Percentiles rank a stretch among this genome's conserved stretches.
Evolutionary conservation across 148 eudicot species (phyloP).

Genomic region (Rhododendron henanense): DNA sequence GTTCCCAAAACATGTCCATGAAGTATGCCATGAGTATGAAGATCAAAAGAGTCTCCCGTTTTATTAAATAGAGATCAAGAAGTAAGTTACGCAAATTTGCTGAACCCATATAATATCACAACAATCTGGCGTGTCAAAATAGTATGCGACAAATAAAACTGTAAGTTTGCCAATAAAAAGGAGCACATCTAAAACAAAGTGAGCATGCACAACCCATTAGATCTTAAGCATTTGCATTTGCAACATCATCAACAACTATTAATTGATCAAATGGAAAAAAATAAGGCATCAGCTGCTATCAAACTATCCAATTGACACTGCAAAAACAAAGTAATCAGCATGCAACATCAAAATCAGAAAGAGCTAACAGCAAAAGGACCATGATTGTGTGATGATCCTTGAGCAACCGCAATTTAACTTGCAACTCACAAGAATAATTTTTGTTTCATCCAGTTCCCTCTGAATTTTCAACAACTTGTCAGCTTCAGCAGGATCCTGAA

Average conservation of each 20-base stretch:
- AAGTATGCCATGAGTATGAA: neutral
- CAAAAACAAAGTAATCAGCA: neutral
- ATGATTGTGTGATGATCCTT: neutral
- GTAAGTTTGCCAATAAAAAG: neutral
- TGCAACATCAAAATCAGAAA: neutral
- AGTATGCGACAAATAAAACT: neutral
- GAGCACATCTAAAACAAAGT: neutral
- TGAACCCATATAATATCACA: neutral
- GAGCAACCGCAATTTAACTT: neutral
- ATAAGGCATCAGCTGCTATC: neutral
- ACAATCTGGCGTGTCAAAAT: neutral
- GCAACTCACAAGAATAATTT: constrained; percentile 77
- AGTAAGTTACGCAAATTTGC: neutral
- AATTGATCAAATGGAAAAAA: neutral
- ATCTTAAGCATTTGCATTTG: neutral
- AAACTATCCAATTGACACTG: neutral
- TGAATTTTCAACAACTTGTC: constrained; percentile 91
- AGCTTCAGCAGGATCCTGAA: constrained; percentile 92
- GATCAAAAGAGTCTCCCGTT: neutral
- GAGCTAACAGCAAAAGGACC: neutral
- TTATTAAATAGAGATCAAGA: neutral
- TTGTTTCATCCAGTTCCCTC: constrained; percentile 92
- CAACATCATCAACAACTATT: neutral
- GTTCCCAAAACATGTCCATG: neutral
- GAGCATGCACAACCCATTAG: neutral